Percentiles rank a stretch among this genome's conserved stretches.
Evolutionary conservation across 805 yeast species (phyloP).

Genomic region (Lipomyces starkeyi): DNA sequence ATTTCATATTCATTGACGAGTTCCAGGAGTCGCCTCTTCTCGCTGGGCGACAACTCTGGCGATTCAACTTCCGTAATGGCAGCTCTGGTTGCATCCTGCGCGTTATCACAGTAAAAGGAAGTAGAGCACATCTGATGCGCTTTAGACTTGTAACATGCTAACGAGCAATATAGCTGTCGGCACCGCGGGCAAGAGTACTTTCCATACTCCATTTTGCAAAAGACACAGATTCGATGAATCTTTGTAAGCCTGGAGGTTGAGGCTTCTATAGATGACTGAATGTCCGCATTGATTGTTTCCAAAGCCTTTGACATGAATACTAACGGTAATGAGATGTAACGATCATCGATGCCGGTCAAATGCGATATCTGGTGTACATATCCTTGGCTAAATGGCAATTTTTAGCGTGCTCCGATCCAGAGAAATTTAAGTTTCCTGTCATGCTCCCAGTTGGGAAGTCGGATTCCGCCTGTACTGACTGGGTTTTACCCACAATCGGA

Average conservation of each 20-base stretch:
- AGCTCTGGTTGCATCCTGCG: background rate
- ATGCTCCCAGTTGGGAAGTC: background rate
- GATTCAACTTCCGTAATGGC: background rate
- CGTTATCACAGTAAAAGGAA: constrained; percentile 27
- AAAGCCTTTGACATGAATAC: constrained; percentile 4
- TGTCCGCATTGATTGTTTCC: constrained; percentile 3
- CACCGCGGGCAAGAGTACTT: constrained; percentile 36
- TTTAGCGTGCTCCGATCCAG: background rate
- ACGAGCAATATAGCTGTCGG: constrained; percentile 27
- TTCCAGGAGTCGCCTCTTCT: constrained; percentile 24
- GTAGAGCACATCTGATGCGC: constrained; percentile 19
- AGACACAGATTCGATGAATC: constrained; percentile 19
- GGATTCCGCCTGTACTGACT: background rate
- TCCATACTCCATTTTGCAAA: constrained; percentile 19
- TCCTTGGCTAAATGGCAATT: no score
- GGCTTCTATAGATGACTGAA: constrained; percentile 3
- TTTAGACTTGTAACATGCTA: constrained; percentile 22
- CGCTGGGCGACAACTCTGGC: constrained; percentile 13
- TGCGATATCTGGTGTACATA: no score
- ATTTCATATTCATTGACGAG: constrained; percentile 32
- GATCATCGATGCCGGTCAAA: background rate
- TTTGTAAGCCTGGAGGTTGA: background rate
- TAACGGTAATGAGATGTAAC: background rate
- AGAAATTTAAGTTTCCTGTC: background rate
- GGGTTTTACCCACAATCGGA: background rate